Base-by-base conservation (phyloP, 164 flowering plant species). In the Macadamia tetraphylla region DNA sequence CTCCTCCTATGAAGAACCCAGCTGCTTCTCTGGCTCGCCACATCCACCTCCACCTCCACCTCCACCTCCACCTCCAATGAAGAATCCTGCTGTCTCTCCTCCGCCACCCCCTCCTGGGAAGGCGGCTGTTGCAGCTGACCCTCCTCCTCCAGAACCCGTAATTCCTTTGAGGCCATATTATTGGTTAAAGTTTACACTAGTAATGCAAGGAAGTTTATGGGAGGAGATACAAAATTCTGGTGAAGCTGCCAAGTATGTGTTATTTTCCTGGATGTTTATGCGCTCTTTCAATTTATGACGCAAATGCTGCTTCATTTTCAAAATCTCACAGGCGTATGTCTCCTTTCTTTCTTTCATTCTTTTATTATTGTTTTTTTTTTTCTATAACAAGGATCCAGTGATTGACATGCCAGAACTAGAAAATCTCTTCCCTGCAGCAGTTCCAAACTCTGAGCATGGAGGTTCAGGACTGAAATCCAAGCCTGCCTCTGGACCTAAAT, bases 401-500 rank as follows among this genome's bases (percentile, higher is more conserved):
- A 81, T 95, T 82, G 99, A 95, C 81, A 82, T 92, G 80, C 77
- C 89, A 58, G 99, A 95, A 78, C 93, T 95, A 60, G 98, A 92
- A 76, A 81, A 71, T 77, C 89, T 92, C 71, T 95, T 95, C 80
- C 88, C 96, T 65, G 88, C 93, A 63, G 85, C 88, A 58, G 84
- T 74, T 62, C 92, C 97, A 60, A 81, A 58, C 72, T 68, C 89
- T 69, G 88, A 81, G 67, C 64, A 52, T 51, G 89, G 82, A 23
- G 73, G 55, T 44, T 43, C 70, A 32, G 84, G 83, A 60, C 85
- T 77, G 32, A 87, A 85, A 76, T 72, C 86, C 58, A 80, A 68
- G 14, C 83, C 85, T 17, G 74, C 85, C 29, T 67, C 90, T 17
- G 88, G 82, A 35, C 73, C 75, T 29, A 92, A 91, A 83, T 51